Base-by-base conservation (phyloP, 2,329 filamentous ascomycete genomes). In the Fusarium dlaminii region DNA sequence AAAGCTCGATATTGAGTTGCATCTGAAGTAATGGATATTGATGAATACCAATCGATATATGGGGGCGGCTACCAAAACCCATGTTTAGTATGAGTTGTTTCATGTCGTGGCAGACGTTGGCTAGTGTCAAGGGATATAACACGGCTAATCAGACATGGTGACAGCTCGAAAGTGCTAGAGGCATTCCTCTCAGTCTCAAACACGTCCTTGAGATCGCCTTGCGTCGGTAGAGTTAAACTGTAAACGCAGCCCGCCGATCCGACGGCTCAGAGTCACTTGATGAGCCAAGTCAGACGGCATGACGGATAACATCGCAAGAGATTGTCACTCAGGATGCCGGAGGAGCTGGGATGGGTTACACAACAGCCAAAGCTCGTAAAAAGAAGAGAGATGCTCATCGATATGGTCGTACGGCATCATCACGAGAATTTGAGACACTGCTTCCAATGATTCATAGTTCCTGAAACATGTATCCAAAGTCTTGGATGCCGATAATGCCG, bases 381-480 rank as follows among this genome's bases (percentile, higher is more conserved):
- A 57, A 59, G 30, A 24, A 40, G 56, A 60, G 22, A 66, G 3
- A 55, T 58, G 34, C 39, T 43, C 29, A 46, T 39, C 54, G 39
- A 36, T 37, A 11, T 49, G 40, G 72, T 70, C 15, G 37, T 49
- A 70, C 65, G 59, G 39, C 18, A 48, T 59, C 37, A 48, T 73
- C 73, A 75, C 59, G 69, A 71, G 73, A 27, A 49, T 51, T 51
- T 46, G 39, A 70, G 69, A 65, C 69, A 75, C 48, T 63, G 46
- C n/a, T 36, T 20, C 30, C 43, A 40, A 37, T 57, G 63, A 49
- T 62, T 57, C 49, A 58, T 48, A 43, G 34, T 59, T 48, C 36
- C 56, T 75, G 58, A 73, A 65, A 75, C 60, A 48, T 24, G 42
- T 60, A 67, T 48, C 40, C 55, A 18, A 51, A 48, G 22, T 51